Percentiles rank a stretch among this genome's conserved stretches.
Evolutionary conservation across 1,284 basidiomycete genomes (phyloP).

Genomic region (Irpex sp.): DNA sequence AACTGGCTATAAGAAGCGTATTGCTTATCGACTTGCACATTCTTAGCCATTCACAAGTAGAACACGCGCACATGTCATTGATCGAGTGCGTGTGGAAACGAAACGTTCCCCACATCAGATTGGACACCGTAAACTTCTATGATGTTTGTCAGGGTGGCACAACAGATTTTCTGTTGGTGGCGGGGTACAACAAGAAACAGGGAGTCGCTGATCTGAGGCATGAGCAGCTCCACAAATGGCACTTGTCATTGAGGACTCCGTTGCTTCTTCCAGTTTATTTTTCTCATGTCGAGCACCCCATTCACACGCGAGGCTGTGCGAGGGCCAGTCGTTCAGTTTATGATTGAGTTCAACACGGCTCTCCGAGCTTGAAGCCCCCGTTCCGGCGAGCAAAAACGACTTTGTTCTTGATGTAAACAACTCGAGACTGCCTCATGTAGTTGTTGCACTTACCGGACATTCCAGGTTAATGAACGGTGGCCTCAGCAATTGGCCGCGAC

Average conservation of each 20-base stretch:
- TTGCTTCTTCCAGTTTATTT: neutral
- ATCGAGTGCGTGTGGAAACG: neutral
- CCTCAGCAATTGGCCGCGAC: neutral
- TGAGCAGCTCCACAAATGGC: neutral
- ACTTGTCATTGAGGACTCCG: neutral
- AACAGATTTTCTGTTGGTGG: conserved; percentile 3
- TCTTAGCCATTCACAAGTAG: too few species aligned
- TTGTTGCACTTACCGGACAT: too few species aligned
- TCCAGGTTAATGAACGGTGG: neutral
- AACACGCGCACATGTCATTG: neutral
- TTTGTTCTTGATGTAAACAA: neutral
- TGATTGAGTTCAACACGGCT: neutral
- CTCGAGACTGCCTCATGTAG: too few species aligned
- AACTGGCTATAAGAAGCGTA: too few species aligned
- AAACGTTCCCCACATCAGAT: neutral
- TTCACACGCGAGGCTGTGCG: neutral
- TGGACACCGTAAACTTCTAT: neutral
- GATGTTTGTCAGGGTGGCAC: neutral
- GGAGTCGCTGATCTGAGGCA: neutral
- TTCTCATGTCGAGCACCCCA: neutral
- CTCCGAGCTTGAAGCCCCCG: neutral
- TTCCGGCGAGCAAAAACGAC: neutral
- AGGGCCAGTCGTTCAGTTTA: neutral
- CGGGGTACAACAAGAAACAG: neutral
- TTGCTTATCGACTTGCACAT: too few species aligned